Base-by-base conservation (phyloP, 129 eudicot species). In the Heracleum sosnowskyi region DNA sequence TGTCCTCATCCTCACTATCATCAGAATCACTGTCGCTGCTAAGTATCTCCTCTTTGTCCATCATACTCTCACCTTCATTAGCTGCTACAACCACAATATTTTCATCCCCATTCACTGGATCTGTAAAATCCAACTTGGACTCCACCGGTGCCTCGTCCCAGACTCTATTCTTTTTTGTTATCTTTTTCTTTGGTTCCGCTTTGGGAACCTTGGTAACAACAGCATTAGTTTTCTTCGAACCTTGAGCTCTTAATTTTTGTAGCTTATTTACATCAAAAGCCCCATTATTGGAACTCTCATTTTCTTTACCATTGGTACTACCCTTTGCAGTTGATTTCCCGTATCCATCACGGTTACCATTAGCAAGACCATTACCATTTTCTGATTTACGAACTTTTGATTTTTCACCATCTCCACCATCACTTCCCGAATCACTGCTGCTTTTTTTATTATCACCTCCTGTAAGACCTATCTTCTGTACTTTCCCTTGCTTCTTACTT, bases 201-300 rank as follows among this genome's bases (percentile, higher is more conserved):
- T 93, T 89, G 64, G 91, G 53, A 85, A 74, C 92, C 86, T 91
- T 91, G 85, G 53, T 87, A 42, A 57, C 86, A 86, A 74, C 84
- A 79, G 82, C 79, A 72, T 88, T 86, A 45, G 83, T 81, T 82
- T 93, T 89, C 88, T 93, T 93, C 45, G 72, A 89, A 85, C 88
- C 98, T 88, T 91, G 91, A 71, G 89, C 80, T 73, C 96, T 86
- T 69, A 89, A 81, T 84, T 89, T 89, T 69, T 91, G 93, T 74
- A 93, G 86, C 89, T 91, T 93, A 89, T 89, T 91, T 83, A 91
- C 97, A 88, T 93, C 97, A 88, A 93, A 93, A 75, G 98, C 98
- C 68, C 89, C 96, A 36, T 33, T 44, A 69, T 88, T 83, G 69
- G 82, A 45, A 75, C 84, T 68, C 47, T 86, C 87, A 37, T 89